phyloP scores from a whole-genome alignment of 1,284 basidiomycete genomes.

The Cryptococcus depauperatus region DNA sequence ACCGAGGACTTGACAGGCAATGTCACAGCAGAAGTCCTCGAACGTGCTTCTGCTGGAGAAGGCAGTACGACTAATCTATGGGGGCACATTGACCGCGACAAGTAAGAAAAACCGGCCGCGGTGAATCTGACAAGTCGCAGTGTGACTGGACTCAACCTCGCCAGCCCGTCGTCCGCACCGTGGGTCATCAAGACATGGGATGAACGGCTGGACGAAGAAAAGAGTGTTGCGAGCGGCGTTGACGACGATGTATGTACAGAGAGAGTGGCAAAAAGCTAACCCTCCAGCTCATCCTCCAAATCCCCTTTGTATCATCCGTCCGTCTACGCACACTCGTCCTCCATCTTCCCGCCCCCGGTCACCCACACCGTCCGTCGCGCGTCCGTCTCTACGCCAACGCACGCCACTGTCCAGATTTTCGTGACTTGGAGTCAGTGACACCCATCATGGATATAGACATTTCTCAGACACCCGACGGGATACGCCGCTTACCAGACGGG shows the following conservation, averaged over 20 bases:
- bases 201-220: slow-evolving; percentile 37
- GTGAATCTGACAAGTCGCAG: slow-evolving; percentile 21
- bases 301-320: slow-evolving; percentile 42
- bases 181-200: slow-evolving; percentile 47
- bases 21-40: slow-evolving; percentile 36
- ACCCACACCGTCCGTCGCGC: slow-evolving; percentile 37
- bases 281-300: slow-evolving; percentile 41
- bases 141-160: slow-evolving; percentile 40
- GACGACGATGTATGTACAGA: slow-evolving; percentile 41
- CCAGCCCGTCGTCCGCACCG: slow-evolving; percentile 31
- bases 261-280: slow-evolving; percentile 1
- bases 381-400: slow-evolving; percentile 40
- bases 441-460: slow-evolving; percentile 43
- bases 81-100: slow-evolving; percentile 41
- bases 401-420: slow-evolving; percentile 38
- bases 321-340: slow-evolving; percentile 40
- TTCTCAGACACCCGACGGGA: slow-evolving; percentile 25
- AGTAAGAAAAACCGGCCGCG: slow-evolving; percentile 25
- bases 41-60: slow-evolving; percentile 40
- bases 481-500: slow-evolving; percentile 28
- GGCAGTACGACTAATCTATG: slow-evolving; percentile 44
- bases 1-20: slow-evolving; percentile 35
- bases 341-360: slow-evolving; percentile 36
- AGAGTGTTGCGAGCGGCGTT: slow-evolving; percentile 40
- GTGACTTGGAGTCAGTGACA: slow-evolving; percentile 37